phyloP scores from a whole-genome alignment of 2,329 filamentous ascomycete species.

The Penicillium paneum region DNA sequence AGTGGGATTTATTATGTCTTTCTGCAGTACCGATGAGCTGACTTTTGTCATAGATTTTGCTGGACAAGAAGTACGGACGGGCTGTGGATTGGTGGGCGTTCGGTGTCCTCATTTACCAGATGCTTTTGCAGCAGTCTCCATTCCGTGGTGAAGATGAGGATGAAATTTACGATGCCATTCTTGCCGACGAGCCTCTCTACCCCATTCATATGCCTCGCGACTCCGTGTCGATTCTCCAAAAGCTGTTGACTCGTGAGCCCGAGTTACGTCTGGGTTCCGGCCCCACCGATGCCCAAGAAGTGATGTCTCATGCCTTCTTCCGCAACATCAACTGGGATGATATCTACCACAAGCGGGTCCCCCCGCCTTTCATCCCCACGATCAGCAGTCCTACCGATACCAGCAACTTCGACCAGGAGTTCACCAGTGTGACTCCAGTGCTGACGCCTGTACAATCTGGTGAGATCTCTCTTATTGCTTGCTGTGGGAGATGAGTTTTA shows the following conservation, averaged over 20 bases:
- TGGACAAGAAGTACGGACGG: constrained; percentile 97
- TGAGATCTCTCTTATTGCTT: constrained; percentile 49
- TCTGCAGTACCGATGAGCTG: constrained; percentile 8
- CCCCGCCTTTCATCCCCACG: constrained; percentile 81
- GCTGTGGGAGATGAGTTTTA: constrained; percentile 1
- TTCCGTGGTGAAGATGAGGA: constrained; percentile 99
- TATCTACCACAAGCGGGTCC: constrained; percentile 90
- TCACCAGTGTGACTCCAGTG: constrained; percentile 96
- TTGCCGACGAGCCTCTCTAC: constrained; percentile 94
- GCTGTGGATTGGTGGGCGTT: constrained; percentile 99
- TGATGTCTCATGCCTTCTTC: constrained; percentile 99
- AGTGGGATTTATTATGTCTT: constrained; percentile 18
- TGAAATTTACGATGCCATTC: constrained; percentile 97
- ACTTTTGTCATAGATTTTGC: constrained; percentile 65
- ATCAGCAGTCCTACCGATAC: constrained; percentile 94
- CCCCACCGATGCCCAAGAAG: constrained; percentile 93
- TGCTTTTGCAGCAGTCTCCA: constrained; percentile 97
- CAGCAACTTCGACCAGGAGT: constrained; percentile 99
- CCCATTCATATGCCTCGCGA: constrained; percentile 98
- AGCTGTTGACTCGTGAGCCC: constrained; percentile 90
- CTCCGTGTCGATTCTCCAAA: constrained; percentile 95
- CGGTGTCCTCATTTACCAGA: constrained; percentile 97
- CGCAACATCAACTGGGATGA: constrained; percentile 98
- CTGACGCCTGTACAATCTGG: constrained; percentile 95
- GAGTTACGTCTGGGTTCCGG: constrained; percentile 90